Percentiles rank a stretch among this genome's conserved stretches.
Evolutionary conservation across 176 grass and related monocot species (phyloP).

Genomic region (Canna indica): DNA sequence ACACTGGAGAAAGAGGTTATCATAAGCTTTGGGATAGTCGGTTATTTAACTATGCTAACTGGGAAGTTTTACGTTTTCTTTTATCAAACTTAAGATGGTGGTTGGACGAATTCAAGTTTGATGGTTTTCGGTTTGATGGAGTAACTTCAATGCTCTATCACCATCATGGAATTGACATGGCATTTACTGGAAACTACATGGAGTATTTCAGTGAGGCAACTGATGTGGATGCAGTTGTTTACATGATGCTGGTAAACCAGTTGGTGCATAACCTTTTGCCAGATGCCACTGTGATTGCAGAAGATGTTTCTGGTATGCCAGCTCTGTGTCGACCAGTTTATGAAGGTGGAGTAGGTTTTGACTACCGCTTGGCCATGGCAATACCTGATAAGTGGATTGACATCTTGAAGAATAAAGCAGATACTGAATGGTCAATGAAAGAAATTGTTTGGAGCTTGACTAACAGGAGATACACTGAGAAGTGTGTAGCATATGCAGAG

Average conservation of each 20-base stretch:
- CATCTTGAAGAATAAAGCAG: constrained; percentile 77
- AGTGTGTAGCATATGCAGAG: constrained; percentile 84
- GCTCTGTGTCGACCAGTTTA: constrained; percentile 57
- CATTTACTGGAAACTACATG: constrained; percentile 62
- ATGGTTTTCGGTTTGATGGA: constrained; percentile 92
- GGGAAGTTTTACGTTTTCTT: constrained; percentile 93
- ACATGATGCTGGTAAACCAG: constrained; percentile 85
- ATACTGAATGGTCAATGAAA: constrained; percentile 61
- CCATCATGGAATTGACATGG: constrained; percentile 84
- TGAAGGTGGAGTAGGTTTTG: constrained; percentile 93
- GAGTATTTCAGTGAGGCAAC: constrained; percentile 82
- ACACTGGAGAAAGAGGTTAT: constrained; percentile 70
- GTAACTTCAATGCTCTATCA: constrained; percentile 94
- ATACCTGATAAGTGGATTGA: constrained; percentile 97
- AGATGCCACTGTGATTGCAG: constrained; percentile 69
- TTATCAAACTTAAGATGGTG: constrained; percentile 97
- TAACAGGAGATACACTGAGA: constrained; percentile 91
- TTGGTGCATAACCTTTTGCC: constrained; percentile 67
- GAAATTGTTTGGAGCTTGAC: constrained; percentile 68
- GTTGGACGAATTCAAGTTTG: constrained; percentile 85
- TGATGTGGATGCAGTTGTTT: constrained; percentile 90
- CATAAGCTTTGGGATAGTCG: constrained; percentile 98
- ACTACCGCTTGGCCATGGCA: constrained; percentile 89
- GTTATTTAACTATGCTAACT: constrained; percentile 87
- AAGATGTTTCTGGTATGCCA: constrained; percentile 99